Percentiles rank a stretch among this genome's conserved stretches.
phyloP scores from a whole-genome alignment of 257 asterid species.

The Solanum microdontum region DNA sequence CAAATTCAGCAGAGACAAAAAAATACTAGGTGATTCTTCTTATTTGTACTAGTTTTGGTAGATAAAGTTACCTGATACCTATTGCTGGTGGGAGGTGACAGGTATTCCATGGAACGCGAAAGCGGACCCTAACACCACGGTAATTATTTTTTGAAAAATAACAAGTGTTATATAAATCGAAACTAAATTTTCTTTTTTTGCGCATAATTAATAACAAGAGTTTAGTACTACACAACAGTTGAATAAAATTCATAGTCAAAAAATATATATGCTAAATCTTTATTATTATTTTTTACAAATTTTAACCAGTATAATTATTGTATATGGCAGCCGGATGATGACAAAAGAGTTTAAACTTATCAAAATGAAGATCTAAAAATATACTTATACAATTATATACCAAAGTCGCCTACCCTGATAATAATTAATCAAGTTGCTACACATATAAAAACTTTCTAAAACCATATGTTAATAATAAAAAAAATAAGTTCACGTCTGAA shows the following conservation, averaged over 20 bases:
- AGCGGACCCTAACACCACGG: too few species aligned
- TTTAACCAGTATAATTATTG: neutral
- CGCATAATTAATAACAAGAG: too few species aligned
- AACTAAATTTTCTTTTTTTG: too few species aligned
- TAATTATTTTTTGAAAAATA: too few species aligned
- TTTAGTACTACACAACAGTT: neutral
- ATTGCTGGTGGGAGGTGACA: neutral
- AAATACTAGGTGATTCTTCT: too few species aligned
- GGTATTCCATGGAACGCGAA: rapidly evolving
- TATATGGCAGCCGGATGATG: neutral
- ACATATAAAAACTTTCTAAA: neutral
- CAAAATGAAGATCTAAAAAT: neutral
- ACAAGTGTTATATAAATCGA: neutral
- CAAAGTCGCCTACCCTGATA: neutral
- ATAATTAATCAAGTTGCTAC: neutral
- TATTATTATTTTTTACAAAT: too few species aligned
- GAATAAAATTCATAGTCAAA: too few species aligned
- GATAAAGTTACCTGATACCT: too few species aligned
- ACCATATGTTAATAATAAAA: neutral
- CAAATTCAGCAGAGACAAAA: rapidly evolving
- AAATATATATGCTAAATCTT: too few species aligned
- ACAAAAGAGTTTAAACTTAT: neutral
- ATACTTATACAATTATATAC: too few species aligned
- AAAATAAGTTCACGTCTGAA: neutral
- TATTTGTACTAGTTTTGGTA: rapidly evolving